These are phyloP conservation scores for Fusarium burgessii DNA, from an alignment of 2,329 filamentous ascomycete genomes.

Conservation along the genomic window DNA sequence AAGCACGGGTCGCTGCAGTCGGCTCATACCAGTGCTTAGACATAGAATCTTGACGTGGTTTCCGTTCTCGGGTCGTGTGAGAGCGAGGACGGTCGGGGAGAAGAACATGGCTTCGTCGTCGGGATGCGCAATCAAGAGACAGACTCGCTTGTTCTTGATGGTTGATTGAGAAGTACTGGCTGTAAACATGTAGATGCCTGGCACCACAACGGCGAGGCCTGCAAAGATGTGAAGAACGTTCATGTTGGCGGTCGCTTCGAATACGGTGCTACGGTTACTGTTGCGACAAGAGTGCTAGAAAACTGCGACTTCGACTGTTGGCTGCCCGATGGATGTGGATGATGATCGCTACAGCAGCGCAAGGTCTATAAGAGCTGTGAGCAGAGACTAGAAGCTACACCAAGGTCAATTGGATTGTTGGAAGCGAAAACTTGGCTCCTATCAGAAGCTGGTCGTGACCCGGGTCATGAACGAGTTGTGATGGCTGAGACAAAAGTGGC, in stretches of 20 bases:
- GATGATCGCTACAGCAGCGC: conserved; percentile 6
- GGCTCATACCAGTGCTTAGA: conserved; percentile 77
- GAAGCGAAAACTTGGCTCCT: background rate
- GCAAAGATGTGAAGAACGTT: conserved; percentile 44
- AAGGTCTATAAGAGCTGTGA: conserved; percentile 2
- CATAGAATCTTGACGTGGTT: conserved; percentile 97
- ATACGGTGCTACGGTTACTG: background rate
- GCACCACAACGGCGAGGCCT: conserved; percentile 54
- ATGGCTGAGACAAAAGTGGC: conserved; percentile 23
- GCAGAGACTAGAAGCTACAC: background rate
- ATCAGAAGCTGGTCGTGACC: background rate
- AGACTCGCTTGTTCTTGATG: conserved; percentile 85
- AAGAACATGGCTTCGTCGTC: conserved; percentile 99
- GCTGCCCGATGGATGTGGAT: background rate
- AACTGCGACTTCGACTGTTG: background rate
- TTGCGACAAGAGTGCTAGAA: background rate
- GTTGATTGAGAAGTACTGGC: conserved; percentile 59
- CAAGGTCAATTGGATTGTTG: conserved; percentile 3
- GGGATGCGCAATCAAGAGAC: conserved; percentile 93
- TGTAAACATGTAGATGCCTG: conserved; percentile 66
- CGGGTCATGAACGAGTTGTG: conserved; percentile 8
- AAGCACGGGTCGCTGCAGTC: conserved; percentile 17
- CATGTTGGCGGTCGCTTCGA: conserved; percentile 30
- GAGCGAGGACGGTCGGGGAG: conserved; percentile 85
- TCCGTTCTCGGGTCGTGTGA: conserved; percentile 81